Evolutionary conservation across 768 basidiomycete genomes (phyloP), one percentile per base, ranked within the genome.

Genomic region (Daedaleopsis nitida): DNA sequence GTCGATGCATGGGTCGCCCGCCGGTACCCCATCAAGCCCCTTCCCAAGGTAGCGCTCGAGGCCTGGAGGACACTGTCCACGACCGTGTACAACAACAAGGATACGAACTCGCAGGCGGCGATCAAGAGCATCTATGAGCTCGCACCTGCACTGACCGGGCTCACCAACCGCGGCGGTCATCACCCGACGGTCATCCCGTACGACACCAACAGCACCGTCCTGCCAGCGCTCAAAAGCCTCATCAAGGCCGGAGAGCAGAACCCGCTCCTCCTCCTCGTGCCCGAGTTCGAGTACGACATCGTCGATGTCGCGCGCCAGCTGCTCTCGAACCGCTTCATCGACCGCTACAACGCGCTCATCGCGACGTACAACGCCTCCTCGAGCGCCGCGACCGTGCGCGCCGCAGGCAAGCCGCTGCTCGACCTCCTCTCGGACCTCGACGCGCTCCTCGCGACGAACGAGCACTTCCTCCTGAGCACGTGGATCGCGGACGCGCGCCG

Each of bases 291-390:
- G 43, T 74, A 74, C 62, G 78, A 79, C 69, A 67, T 75, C n/a
- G 75, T 78, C 16, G 75, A 79, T 55, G 54, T 77, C 43, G 66
- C 75, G 17, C 75, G 78, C 17, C 77, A 79, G 57, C 67, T 79
- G 14, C 73, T 79, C 53, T 70, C 67, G 21, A 78, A 79, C 66
- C 65, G 72, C 21, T 78, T 78, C 69, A 70, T 74, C 48, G 71
- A 69, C 49, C 56, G 61, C 2, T 79, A 79, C 64, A 55, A 62
- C 44, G 53, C 59, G 14, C 75, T 79, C 53, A 59, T 77, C 42
- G 19, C 48, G 17, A 62, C 64, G 35, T 79, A 72, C 59, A 70
- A 73, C 48, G 34, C 70, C n/a, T 42, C 52, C 1, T 56, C 72
- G 1, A 63, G 69, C 16, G 57, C 72, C 1, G 17, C 53, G 1